Evolutionary conservation across 306 rosid species (phyloP), one percentile per base, ranked within the genome.

Genomic region (Acacia confusa): DNA sequence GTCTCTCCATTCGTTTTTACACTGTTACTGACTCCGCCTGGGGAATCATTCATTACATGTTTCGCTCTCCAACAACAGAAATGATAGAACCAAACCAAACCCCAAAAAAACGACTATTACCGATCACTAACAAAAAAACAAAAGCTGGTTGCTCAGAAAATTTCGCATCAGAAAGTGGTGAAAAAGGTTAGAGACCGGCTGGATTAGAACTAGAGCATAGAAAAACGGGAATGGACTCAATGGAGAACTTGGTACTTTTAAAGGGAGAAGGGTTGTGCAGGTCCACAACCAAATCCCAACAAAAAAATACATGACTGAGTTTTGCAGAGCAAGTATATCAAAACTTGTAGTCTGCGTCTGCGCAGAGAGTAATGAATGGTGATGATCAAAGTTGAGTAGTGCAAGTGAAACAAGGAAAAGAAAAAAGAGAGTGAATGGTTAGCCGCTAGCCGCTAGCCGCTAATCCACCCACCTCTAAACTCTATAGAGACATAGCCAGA

Each of bases 31-130:
- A 81, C 81, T 79, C 84, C 13, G 7, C 77, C 84, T 65, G 28
- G 69, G 36, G 64, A 78, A 83, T 82, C 79, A 75, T 81, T 76
- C 74, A 77, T 70, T 80, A 83, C 48, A 85, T 80, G 87, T 86
- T 77, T 90, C 87, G 72, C 78, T 82, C 92, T 48, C 75, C 84
- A 85, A 89, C 89, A 85, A 84, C 78, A 57, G 52, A 45, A 25
- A 60, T 60, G 66, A 60, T 60, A 60, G 25, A 79, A 44, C 80
- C 45, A n/a, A 4, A 25, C 74, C 17, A 3, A 57, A 2, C n/a
- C n/a, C n/a, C n/a, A 9, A 68, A 43, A 57, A 43, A 38, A 4
- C 7, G 38, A 36, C 40, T 36, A 6, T 36, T 36, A 36, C 40
- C 40, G 6, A 36, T 7, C 40, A 36, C 40, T 7, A 36, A 36